Conservation (phyloP, 1,284 basidiomycete genomes). For the Heterobasidion irregulare region DNA sequence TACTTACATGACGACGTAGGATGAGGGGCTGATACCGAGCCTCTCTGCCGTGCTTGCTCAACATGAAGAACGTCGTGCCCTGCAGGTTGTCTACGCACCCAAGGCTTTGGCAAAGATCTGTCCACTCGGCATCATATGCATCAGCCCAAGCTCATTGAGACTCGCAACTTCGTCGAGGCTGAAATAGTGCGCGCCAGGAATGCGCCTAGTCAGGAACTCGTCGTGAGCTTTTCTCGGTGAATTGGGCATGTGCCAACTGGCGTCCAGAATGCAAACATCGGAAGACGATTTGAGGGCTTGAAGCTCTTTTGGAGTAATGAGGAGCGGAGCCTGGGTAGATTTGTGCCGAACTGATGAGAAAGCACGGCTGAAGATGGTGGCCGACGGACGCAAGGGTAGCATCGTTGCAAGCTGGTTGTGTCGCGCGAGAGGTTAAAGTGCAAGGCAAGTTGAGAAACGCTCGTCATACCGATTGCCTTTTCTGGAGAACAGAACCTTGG, state of each 20-base stretch:
- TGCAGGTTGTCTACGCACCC: slow-evolving; percentile 38
- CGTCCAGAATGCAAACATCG: slow-evolving; percentile 54
- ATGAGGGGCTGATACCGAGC: slow-evolving; percentile 67
- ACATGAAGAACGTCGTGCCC: neutral
- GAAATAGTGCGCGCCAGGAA: slow-evolving; percentile 73
- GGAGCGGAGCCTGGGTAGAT: slow-evolving; percentile 30
- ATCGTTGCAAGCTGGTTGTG: too few relatives aligned
- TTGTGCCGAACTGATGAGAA: slow-evolving; percentile 4
- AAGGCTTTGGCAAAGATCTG: slow-evolving; percentile 75
- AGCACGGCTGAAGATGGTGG: neutral
- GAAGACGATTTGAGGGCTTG: slow-evolving; percentile 13
- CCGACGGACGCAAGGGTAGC: too few relatives aligned
- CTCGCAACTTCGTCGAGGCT: slow-evolving; percentile 79
- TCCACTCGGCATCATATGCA: slow-evolving; percentile 88
- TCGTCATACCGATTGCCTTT: neutral
- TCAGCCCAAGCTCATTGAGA: slow-evolving; percentile 64
- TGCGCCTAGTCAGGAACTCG: slow-evolving; percentile 62
- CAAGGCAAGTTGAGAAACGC: too few relatives aligned
- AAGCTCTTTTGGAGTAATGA: slow-evolving; percentile 44
- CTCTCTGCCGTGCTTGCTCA: slow-evolving; percentile 33
- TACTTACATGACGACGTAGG: slow-evolving; percentile 76
- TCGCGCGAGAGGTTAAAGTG: too few relatives aligned
- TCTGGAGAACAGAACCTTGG: neutral
- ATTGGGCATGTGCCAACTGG: slow-evolving; percentile 87
- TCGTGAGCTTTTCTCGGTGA: slow-evolving; percentile 52